Percentiles rank a stretch among this genome's conserved stretches.
Conservation (phyloP, 73 alveolate species). For the Paraurostyla sp. region DNA sequence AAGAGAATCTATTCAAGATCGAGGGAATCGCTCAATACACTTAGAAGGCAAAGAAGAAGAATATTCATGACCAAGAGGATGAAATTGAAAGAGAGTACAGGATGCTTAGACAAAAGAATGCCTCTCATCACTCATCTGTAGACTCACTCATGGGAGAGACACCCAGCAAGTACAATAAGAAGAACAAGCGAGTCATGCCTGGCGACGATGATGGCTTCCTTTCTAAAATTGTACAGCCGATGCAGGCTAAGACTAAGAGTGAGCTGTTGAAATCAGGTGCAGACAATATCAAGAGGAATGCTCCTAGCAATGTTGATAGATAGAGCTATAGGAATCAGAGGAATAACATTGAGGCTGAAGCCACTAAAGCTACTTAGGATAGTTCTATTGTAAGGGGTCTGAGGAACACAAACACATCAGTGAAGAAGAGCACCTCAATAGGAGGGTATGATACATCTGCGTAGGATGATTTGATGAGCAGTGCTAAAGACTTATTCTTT, state of each 20-base stretch:
- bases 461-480: neutral
- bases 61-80: slow-evolving; percentile 26
- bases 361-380: neutral
- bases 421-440: neutral
- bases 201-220: slow-evolving; percentile 57
- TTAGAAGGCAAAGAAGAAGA: slow-evolving; percentile 22
- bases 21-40: neutral
- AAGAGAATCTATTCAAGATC: slow-evolving; percentile 6
- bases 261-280: slow-evolving; percentile 29
- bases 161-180: slow-evolving; percentile 57
- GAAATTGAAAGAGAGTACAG: slow-evolving; percentile 50
- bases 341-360: neutral
- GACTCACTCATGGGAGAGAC: slow-evolving; percentile 69
- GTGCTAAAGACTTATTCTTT: slow-evolving; percentile 3
- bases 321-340: neutral
- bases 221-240: slow-evolving; percentile 43
- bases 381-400: neutral
- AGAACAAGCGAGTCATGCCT: slow-evolving; percentile 54
- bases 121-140: slow-evolving; percentile 39
- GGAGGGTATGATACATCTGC: slow-evolving; percentile 29
- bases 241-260: slow-evolving; percentile 51
- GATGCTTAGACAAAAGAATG: slow-evolving; percentile 26
- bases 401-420: neutral
- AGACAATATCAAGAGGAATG: neutral
- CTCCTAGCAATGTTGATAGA: neutral